Conservation (phyloP, 768 basidiomycete genomes). For the Vararia minispora region DNA sequence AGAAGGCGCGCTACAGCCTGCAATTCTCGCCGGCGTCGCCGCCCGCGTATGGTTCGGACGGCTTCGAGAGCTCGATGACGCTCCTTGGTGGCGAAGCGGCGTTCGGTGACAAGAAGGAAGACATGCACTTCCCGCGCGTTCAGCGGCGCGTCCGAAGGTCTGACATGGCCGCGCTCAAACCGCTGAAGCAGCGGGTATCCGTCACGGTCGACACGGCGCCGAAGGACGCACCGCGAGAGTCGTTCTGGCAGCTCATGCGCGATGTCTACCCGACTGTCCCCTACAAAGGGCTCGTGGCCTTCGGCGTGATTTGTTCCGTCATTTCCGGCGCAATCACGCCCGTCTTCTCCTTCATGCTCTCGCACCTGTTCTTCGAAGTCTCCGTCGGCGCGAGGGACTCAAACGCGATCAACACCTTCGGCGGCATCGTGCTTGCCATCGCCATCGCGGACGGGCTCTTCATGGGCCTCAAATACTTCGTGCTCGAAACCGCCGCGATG, state of each 20-base stretch:
- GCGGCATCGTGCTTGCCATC: conserved; percentile 59
- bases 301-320: conserved; percentile 62
- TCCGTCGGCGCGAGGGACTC: conserved; percentile 58
- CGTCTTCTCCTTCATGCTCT: conserved; percentile 84
- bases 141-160: too few relatives aligned
- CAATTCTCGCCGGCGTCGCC: conserved; percentile 55
- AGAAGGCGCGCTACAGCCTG: conserved; percentile 38
- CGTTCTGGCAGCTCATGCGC: conserved; percentile 39
- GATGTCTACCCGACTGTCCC: conserved; percentile 64
- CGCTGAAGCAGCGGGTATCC: conserved; percentile 10
- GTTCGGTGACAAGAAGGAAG: conserved; percentile 34
- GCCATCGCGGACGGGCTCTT: conserved; percentile 70
- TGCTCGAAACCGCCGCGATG: conserved; percentile 68
- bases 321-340: conserved; percentile 81
- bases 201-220: conserved; percentile 16
- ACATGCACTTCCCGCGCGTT: too few relatives aligned
- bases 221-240: conserved; percentile 13
- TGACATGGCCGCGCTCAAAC: conserved; percentile 17
- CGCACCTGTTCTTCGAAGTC: conserved; percentile 66
- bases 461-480: conserved; percentile 64
- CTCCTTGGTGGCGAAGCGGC: conserved; percentile 27
- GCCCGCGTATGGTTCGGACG: conserved; percentile 5
- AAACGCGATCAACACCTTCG: conserved; percentile 53
- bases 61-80: conserved; percentile 18
- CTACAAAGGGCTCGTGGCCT: conserved; percentile 51